These are phyloP conservation scores for Scytalidium lignicola DNA, from an alignment of 2,329 filamentous ascomycete species.

Conservation along the genomic window DNA sequence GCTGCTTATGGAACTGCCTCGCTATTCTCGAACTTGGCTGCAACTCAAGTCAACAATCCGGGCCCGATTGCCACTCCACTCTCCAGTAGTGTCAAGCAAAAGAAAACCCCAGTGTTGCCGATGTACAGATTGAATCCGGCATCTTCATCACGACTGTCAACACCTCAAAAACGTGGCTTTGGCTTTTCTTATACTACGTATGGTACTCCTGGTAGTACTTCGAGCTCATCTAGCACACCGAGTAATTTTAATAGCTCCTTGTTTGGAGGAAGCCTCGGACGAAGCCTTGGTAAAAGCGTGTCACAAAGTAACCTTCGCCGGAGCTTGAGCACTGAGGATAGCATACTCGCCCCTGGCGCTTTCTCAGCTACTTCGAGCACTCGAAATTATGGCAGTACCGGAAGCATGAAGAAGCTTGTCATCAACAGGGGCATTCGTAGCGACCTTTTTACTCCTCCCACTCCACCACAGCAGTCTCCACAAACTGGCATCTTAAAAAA, in stretches of 20 bases:
- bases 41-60: conserved; percentile 61
- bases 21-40: conserved; percentile 71
- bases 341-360: conserved; percentile 78
- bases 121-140: conserved; percentile 83
- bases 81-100: conserved; percentile 64
- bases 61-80: conserved; percentile 91
- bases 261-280: conserved; percentile 49
- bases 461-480: conserved; percentile 25
- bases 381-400: conserved; percentile 60
- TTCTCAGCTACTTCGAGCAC: conserved; percentile 66
- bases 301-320: conserved; percentile 82
- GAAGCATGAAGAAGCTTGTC: conserved; percentile 81
- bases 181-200: conserved; percentile 93
- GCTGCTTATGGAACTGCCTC: conserved; percentile 87
- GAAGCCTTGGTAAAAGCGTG: conserved; percentile 78
- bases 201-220: conserved; percentile 69
- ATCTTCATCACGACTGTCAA: conserved; percentile 72
- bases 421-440: conserved; percentile 85
- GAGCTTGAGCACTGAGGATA: conserved; percentile 77
- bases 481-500: conserved; percentile 56
- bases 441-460: conserved; percentile 60
- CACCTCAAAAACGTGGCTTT: conserved; percentile 80
- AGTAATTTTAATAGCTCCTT: conserved; percentile 62
- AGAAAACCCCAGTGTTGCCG: conserved; percentile 74
- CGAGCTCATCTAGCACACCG: conserved; percentile 64